Conservation (phyloP, 768 basidiomycete genomes). For the Pleurotus ostreatus region DNA sequence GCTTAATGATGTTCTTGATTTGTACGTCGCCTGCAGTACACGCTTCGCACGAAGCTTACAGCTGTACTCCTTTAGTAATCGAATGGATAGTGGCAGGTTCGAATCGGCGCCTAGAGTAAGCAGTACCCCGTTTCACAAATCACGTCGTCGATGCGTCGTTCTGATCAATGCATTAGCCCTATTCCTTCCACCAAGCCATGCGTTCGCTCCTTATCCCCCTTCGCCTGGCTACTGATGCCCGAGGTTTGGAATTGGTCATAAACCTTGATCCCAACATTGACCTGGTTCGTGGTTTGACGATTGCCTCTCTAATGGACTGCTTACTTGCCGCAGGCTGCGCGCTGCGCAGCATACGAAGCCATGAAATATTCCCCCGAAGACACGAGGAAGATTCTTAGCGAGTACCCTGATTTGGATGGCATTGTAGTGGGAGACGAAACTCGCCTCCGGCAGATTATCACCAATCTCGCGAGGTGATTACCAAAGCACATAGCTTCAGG, state of each 20-base stretch:
- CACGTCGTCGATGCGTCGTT: slow-evolving; percentile 5
- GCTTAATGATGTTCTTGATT: slow-evolving; percentile 77
- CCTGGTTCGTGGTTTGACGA: slow-evolving; percentile 31
- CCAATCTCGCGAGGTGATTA: slow-evolving; percentile 72
- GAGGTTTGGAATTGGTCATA: slow-evolving; percentile 61
- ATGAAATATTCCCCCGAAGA: slow-evolving; percentile 43
- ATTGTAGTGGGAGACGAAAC: slow-evolving; percentile 84
- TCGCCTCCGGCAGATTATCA: slow-evolving; percentile 75
- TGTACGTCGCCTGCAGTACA: slow-evolving; percentile 38
- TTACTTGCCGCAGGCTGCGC: slow-evolving; percentile 42
- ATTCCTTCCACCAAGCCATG: slow-evolving; percentile 75
- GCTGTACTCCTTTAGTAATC: slow-evolving; percentile 45
- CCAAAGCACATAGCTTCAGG: background rate
- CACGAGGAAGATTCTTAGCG: slow-evolving; percentile 35
- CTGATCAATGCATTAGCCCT: slow-evolving; percentile 39
- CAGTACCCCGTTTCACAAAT: slow-evolving; percentile 1
- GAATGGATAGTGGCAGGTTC: slow-evolving; percentile 85
- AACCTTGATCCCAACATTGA: slow-evolving; percentile 69
- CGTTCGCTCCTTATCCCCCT: slow-evolving; percentile 69
- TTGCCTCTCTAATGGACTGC: background rate
- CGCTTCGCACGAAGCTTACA: background rate
- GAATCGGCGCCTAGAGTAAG: slow-evolving; percentile 57
- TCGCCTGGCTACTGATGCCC: slow-evolving; percentile 62
- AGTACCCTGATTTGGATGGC: slow-evolving; percentile 49
- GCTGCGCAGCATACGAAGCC: slow-evolving; percentile 55